phyloP scores from a whole-genome alignment of 164 flowering plant species.

The Brasenia schreberi region DNA sequence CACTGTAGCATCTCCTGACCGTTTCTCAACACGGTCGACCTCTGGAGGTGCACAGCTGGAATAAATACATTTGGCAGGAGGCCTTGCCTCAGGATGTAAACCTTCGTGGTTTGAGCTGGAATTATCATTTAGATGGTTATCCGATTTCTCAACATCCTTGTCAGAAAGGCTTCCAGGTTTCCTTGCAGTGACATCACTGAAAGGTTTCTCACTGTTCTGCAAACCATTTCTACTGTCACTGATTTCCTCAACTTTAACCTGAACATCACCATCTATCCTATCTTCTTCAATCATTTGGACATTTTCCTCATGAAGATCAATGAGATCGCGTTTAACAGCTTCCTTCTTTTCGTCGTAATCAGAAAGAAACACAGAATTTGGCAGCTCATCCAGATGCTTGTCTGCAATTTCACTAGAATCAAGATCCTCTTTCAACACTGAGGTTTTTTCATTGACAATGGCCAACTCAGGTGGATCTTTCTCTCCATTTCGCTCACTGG shows the following conservation, averaged over 20 bases:
- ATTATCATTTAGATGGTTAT: constrained; percentile 6
- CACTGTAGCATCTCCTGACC: constrained; percentile 16
- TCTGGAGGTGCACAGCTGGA: constrained; percentile 17
- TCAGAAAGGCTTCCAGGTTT: constrained; percentile 9
- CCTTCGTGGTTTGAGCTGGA: constrained; percentile 12
- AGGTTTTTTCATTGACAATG: background rate
- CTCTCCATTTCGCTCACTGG: constrained; percentile 16
- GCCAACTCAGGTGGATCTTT: background rate
- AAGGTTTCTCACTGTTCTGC: constrained; percentile 17
- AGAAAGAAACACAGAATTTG: background rate
- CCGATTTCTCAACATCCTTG: constrained; percentile 17
- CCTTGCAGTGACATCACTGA: constrained; percentile 10
- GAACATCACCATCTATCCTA: constrained; percentile 14
- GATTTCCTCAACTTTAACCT: constrained; percentile 22
- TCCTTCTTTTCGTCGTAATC: background rate
- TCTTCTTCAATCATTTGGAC: constrained; percentile 9
- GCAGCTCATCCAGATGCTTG: background rate
- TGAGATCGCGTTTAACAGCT: background rate
- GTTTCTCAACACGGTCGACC: constrained; percentile 10
- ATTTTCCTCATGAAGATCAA: constrained; percentile 7
- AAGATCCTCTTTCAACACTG: background rate
- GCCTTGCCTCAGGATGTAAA: constrained; percentile 10
- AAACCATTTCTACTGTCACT: constrained; percentile 11
- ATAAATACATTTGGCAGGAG: constrained; percentile 11
- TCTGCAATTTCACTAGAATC: background rate